Base-by-base conservation (phyloP, 2,329 filamentous ascomycete genomes). In the Neofusicoccum sp. region DNA sequence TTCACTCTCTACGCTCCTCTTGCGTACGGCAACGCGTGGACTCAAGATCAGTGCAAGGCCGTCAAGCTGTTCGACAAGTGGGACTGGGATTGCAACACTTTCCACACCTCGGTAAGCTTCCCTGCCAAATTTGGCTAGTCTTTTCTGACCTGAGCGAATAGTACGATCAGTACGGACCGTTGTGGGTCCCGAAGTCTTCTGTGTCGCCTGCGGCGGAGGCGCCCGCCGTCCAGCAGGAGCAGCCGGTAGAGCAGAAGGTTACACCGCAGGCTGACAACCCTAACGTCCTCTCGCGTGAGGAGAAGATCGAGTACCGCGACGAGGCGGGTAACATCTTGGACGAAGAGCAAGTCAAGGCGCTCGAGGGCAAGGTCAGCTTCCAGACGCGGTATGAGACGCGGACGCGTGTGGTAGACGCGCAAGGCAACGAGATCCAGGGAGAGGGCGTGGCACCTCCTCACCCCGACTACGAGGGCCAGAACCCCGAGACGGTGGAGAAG, bases 41-140 rank as follows among this genome's bases (percentile, higher is more conserved):
- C 94, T 58, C 91, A 92, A 81, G 81, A 84, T 64, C 89, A 95
- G 72, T 99, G 95, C 84, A 88, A 87, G 69, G 87, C 87, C 63
- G 89, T 95, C 66, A 98, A 98, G 83, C 82, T 99, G 11, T 89
- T 98, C 74, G 82, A 85, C 64, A 89, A 87, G 1, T 99, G 95
- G 95, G 95, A 99, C 76, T 99, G 94, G 85, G 95, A 99, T 78
- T 99, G 95, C 85, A 97, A 96, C 77, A 93, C 86, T 65, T 99
- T 99, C 82, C 83, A 89, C 70, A 88, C 89, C 68, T 88, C 87
- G 74, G 93, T 97, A 88, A 91, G 91, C 89, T 39, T 12, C 33
- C 36, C 14, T 41, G 3, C 8, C 3, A 5, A 31, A 11, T 6
- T 34, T 16, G 6, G 9, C 6, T 1, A 12, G 8, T 3, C 0